These are phyloP conservation scores for Halenospora varia DNA, from an alignment of 495 filamentous ascomycete species.

Conservation along the genomic window DNA sequence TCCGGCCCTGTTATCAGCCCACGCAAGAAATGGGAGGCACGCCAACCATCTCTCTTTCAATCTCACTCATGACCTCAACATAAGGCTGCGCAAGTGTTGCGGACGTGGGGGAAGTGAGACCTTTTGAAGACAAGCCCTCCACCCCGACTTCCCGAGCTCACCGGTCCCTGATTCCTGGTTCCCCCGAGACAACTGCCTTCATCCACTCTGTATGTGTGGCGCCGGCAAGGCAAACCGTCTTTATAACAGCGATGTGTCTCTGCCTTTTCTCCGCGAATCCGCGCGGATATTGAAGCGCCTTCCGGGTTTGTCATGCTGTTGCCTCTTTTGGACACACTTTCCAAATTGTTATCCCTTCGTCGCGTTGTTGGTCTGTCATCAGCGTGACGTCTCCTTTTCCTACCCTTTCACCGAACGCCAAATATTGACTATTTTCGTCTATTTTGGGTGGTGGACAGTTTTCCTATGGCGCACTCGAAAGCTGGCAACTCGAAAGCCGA, in stretches of 20 bases:
- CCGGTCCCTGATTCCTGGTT: background rate
- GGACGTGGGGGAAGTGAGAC: background rate
- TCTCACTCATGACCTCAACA: background rate
- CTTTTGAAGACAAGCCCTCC: too few relatives aligned
- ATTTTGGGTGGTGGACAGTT: too few relatives aligned
- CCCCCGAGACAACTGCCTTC: background rate
- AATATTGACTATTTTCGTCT: too few relatives aligned
- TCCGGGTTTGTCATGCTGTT: background rate
- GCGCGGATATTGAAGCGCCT: background rate
- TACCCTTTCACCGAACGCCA: too few relatives aligned
- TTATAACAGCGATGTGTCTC: background rate
- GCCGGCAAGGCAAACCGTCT: background rate
- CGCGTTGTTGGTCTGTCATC: too few relatives aligned
- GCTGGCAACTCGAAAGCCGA: too few relatives aligned
- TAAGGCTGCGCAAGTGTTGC: background rate
- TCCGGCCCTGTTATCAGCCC: slow-evolving; percentile 11
- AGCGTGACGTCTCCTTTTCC: too few relatives aligned
- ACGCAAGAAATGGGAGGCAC: slow-evolving; percentile 18
- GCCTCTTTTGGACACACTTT: too few relatives aligned
- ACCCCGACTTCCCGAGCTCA: background rate
- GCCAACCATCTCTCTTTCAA: background rate
- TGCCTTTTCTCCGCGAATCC: background rate
- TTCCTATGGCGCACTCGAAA: too few relatives aligned
- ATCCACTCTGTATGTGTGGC: background rate
- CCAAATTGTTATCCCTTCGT: too few relatives aligned